Evolutionary conservation across 176 grass and related monocot genomes (phyloP).

Genomic region (Carex cristatella): DNA sequence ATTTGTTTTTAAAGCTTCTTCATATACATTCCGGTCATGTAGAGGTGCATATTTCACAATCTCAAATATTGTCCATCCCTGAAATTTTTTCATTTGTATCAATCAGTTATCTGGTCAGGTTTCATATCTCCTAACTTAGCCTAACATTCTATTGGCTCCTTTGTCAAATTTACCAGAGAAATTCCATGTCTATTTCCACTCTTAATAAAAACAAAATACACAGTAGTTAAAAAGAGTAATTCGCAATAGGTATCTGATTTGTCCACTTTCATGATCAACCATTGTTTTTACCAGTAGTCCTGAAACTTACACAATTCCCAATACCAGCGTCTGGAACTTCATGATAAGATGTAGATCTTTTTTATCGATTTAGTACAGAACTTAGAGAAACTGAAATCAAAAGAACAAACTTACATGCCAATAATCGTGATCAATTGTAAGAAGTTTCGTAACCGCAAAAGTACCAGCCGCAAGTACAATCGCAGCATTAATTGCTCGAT

Average conservation of each 20-base stretch:
- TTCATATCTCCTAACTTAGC: background rate
- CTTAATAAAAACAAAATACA: background rate
- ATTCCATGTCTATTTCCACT: background rate
- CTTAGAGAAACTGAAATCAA: background rate
- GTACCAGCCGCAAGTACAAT: constrained; percentile 90
- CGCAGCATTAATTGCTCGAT: constrained; percentile 65
- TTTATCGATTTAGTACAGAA: too few species aligned
- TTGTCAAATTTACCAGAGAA: background rate
- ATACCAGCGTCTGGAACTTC: background rate
- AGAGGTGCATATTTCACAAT: constrained; percentile 84
- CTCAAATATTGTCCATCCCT: constrained; percentile 95
- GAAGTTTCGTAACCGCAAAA: constrained; percentile 86
- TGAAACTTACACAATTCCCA: background rate
- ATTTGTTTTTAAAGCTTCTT: constrained; percentile 85
- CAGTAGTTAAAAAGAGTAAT: background rate
- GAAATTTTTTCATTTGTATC: background rate
- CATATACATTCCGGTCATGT: constrained; percentile 93
- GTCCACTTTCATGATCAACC: background rate
- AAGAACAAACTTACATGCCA: constrained; percentile 59
- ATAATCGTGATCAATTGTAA: constrained; percentile 91
- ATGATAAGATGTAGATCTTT: too few species aligned
- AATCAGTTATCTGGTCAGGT: background rate
- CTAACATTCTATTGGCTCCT: background rate
- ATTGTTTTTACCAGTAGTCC: background rate
- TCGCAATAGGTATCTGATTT: background rate